Evolutionary conservation across 768 basidiomycete species (phyloP), one percentile per base, ranked within the genome.

Genomic region (Podaxis sp.): DNA sequence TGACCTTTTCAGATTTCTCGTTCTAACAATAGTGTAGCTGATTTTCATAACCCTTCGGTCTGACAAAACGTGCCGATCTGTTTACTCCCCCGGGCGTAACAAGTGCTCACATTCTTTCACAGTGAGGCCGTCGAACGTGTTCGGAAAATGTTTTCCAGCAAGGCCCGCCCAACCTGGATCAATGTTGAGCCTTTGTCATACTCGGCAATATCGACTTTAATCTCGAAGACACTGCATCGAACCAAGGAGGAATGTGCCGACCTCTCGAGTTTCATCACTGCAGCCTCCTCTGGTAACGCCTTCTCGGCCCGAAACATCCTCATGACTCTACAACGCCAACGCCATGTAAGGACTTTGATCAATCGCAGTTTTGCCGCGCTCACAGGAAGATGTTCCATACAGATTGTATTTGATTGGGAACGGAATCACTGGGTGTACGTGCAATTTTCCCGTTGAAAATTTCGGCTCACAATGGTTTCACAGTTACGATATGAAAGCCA

Each of bases 331-430:
- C 86, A 89, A 56, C 77, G 88, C 17, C 87, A 88, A 68, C 79
- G 81, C 63, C 78, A 84, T 69, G 88, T 88, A 68, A 53, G 85
- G 73, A 38, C 33, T 13, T 56, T 51, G 37, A 4, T 57, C 51
- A 44, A 64, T 22, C 5, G 20, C 12, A 56, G 50, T 24, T 41
- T 37, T 7, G 17, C 26, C 38, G 28, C 48, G 54, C 38, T 15
- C 2, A 38, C 44, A 22, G 33, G 26, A 24, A 48, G 12, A 38
- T 7, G 37, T 38, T 51, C 56, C 20, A 24, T 30, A 22, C 65
- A 88, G 87, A 89, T 90, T 54, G 78, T 73, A 28, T 91, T 89
- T 67, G 79, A 87, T 63, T 86, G 82, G 84, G 84, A 86, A 40
- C 74, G 72, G 53, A 90, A 91, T 68, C 68, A 81, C 56, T 91